Percentiles rank a stretch among this genome's conserved stretches.
Conservation (phyloP, 495 filamentous ascomycete genomes). For the Darksidea phi region DNA sequence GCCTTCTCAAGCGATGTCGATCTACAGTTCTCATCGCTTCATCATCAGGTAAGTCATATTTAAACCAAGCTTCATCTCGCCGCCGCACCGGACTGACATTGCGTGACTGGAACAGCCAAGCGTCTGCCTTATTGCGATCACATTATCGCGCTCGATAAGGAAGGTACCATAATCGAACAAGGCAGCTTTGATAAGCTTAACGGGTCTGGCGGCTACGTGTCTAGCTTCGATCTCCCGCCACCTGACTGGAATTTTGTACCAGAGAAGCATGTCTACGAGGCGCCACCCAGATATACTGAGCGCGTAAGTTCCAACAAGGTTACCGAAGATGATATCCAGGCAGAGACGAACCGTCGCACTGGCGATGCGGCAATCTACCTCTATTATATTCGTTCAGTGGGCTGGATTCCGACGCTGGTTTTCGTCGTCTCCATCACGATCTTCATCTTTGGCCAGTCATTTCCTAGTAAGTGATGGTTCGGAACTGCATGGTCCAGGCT, state of each 20-base stretch:
- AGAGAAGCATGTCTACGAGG: conserved; percentile 28
- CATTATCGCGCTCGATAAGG: conserved; percentile 46
- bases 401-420: conserved; percentile 34
- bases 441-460: conserved; percentile 33
- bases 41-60: conserved; percentile 44
- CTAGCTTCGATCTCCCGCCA: conserved; percentile 19
- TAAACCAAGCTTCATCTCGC: conserved; percentile 11
- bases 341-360: conserved; percentile 34
- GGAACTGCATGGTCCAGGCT: background rate
- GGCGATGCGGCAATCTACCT: conserved; percentile 37
- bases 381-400: conserved; percentile 34
- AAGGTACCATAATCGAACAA: conserved; percentile 47
- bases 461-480: conserved; percentile 27
- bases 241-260: conserved; percentile 27
- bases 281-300: conserved; percentile 30
- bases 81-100: background rate
- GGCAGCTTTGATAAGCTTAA: conserved; percentile 46
- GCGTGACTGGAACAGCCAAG: conserved; percentile 31
- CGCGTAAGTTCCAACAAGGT: conserved; percentile 5
- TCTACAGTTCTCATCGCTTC: conserved; percentile 56
- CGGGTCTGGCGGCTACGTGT: conserved; percentile 39
- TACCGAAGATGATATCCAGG: conserved; percentile 29
- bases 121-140: conserved; percentile 49
- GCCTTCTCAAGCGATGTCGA: conserved; percentile 51
- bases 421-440: conserved; percentile 40